A percentile compares a stretch with the other conserved stretches of the same genome.
These are phyloP conservation scores for Suillus decipiens DNA, from an alignment of 768 basidiomycete species.

Conservation along the genomic window DNA sequence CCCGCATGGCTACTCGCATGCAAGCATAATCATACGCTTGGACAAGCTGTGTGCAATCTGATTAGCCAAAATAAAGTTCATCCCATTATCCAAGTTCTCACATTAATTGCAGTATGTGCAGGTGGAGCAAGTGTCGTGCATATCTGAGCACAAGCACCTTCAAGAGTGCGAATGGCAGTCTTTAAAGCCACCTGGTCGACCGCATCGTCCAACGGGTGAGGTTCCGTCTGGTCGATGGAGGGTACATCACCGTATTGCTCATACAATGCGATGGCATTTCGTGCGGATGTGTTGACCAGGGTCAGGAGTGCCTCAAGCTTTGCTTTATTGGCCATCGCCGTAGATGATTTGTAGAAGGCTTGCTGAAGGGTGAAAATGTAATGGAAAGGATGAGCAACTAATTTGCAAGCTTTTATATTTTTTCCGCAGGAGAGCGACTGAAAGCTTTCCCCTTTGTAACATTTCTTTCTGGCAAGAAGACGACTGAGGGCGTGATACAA, in stretches of 20 bases:
- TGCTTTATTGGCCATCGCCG: conserved; percentile 17
- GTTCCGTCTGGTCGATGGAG: conserved; percentile 35
- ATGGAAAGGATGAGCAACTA: not conserved
- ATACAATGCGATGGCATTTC: conserved; percentile 36
- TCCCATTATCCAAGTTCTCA: conserved; percentile 16
- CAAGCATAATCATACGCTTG: conserved; percentile 32
- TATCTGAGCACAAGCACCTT: conserved; percentile 39
- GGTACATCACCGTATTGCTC: conserved; percentile 31
- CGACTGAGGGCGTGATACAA: not conserved
- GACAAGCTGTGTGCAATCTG: conserved; percentile 20
- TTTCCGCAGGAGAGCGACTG: not conserved
- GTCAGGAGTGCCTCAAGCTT: conserved; percentile 31
- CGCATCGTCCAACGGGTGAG: conserved; percentile 37
- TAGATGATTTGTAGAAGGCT: not conserved
- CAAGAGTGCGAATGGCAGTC: conserved; percentile 30
- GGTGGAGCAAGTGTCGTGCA: conserved; percentile 37
- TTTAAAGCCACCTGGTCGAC: conserved; percentile 25
- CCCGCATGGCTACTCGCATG: conserved; percentile 27
- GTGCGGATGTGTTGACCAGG: conserved; percentile 33
- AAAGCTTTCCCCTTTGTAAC: not conserved
- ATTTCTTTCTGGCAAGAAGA: not conserved
- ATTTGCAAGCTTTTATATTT: not conserved
- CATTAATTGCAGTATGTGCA: conserved; percentile 33
- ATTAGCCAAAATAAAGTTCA: not conserved
- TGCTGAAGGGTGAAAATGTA: not conserved